Percentiles rank a stretch among this genome's conserved stretches.
Evolutionary conservation across 352 stramenopile species (phyloP).

Genomic region (Phytophthora tubulina): DNA sequence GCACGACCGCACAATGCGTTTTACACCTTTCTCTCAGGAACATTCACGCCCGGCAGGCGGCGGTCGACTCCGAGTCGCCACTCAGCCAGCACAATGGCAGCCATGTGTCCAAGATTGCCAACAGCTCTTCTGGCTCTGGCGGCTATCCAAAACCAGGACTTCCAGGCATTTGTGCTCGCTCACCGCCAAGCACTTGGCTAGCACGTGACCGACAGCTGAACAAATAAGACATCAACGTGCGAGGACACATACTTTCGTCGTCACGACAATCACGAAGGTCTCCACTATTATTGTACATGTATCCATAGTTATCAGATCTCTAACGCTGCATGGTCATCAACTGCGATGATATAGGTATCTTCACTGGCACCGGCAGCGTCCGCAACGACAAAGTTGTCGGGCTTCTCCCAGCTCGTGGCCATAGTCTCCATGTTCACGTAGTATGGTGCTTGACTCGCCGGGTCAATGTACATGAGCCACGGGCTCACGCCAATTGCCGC

Average conservation of each 20-base stretch:
- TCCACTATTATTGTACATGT: neutral
- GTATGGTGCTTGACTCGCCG: slow-evolving; percentile 49
- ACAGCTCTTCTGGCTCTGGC: slow-evolving; percentile 29
- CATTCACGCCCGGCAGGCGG: slow-evolving; percentile 34
- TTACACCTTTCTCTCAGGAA: slow-evolving; percentile 42
- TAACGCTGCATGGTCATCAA: slow-evolving; percentile 35
- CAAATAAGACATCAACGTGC: slow-evolving; percentile 34
- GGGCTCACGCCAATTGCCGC: slow-evolving; percentile 10
- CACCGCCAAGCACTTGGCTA: slow-evolving; percentile 6
- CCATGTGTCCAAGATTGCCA: slow-evolving; percentile 28
- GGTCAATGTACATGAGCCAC: slow-evolving; percentile 66
- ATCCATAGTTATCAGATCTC: slow-evolving; percentile 30
- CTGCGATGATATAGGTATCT: slow-evolving; percentile 60
- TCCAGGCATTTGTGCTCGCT: slow-evolving; percentile 12
- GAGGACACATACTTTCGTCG: slow-evolving; percentile 20
- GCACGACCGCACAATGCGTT: slow-evolving; percentile 33
- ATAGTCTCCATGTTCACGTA: slow-evolving; percentile 64
- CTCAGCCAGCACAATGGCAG: slow-evolving; percentile 3
- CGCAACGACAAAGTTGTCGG: slow-evolving; percentile 30
- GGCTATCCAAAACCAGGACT: slow-evolving; percentile 33
- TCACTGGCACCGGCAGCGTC: slow-evolving; percentile 24
- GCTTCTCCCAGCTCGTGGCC: slow-evolving; percentile 62
- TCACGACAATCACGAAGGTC: neutral
- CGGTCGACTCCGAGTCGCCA: neutral
- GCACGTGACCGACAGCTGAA: slow-evolving; percentile 36